Percentiles rank a stretch among this genome's conserved stretches.
Conservation (phyloP, 306 rosid species). For the Sicyos baderoa region DNA sequence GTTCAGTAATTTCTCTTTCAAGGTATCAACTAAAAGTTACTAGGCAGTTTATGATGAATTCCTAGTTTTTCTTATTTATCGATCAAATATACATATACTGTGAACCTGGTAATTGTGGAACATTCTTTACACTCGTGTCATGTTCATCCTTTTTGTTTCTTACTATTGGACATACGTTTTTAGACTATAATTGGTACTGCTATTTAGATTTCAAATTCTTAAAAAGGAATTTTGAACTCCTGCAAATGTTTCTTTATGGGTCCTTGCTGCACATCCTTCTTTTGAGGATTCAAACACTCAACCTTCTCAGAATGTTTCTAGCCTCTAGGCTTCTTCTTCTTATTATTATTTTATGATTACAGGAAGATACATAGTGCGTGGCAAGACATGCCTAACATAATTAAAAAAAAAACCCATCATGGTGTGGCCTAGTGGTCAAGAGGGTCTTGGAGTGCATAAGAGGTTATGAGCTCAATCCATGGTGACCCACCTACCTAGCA, state of each 20-base stretch:
- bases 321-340: background rate
- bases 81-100: background rate
- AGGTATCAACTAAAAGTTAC: constrained; percentile 40
- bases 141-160: background rate
- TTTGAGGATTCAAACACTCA: background rate
- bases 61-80: constrained; percentile 5
- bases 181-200: background rate
- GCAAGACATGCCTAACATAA: background rate
- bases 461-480: no score
- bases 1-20: constrained; percentile 94
- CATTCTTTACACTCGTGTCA: background rate
- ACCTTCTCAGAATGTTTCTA: background rate
- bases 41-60: background rate
- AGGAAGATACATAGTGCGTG: background rate
- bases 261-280: background rate
- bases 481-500: no score
- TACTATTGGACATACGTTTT: background rate
- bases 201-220: background rate
- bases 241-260: background rate
- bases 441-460: no score
- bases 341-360: background rate
- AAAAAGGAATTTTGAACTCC: background rate
- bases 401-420: background rate
- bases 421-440: no score
- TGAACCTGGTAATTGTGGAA: background rate